Evolutionary conservation across 805 yeast species (phyloP), one percentile per base, ranked within the genome.

Genomic region (Wickerhamomyces strasburgensis): DNA sequence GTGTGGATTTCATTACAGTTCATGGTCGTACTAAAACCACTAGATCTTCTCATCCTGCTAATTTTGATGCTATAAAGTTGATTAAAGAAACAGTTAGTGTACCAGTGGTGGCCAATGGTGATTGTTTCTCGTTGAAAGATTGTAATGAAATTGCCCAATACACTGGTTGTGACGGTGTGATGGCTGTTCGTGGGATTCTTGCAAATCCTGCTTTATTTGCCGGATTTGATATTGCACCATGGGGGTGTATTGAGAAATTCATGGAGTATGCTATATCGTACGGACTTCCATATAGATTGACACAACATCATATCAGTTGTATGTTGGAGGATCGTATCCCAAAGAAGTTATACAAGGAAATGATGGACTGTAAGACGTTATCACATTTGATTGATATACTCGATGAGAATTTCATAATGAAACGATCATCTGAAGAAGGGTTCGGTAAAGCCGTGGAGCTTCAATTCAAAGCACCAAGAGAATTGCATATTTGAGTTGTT

Each of bases 61-160:
- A 89, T 57, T 71, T 81, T 29, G 93, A 84, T 18, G 96, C 95
- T 13, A 89, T 93, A 28, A 76, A 72, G 50, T 58, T 62, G 8
- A 70, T 93, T 13, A 60, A 66, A n/a, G 75, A 73, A 4, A 29
- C 42, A 0, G 69, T 69, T 1, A 54, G 48, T 4, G 77, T 82
- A 1, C 98, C 97, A 0, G 88, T 93, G 1, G 82, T 93, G n/a
- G 96, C 98, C 3, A 93, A 93, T 54, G 98, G 98, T n/a, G 98
- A 93, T 60, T 89, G 95, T 52, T 83, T 83, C 52, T 55, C 72
- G 0, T 61, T 78, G 17, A 63, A 67, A 14, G 96, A 87, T 55
- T 80, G 84, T n/a, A 51, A 64, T 29, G 54, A 57, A 14, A 89
- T 90, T 19, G 75, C 76, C 0, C 62, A 72, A 10, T 56, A 57